Evolutionary conservation across 352 stramenopile genomes (phyloP).

Genomic region (Globisporangium paroecandrum): DNA sequence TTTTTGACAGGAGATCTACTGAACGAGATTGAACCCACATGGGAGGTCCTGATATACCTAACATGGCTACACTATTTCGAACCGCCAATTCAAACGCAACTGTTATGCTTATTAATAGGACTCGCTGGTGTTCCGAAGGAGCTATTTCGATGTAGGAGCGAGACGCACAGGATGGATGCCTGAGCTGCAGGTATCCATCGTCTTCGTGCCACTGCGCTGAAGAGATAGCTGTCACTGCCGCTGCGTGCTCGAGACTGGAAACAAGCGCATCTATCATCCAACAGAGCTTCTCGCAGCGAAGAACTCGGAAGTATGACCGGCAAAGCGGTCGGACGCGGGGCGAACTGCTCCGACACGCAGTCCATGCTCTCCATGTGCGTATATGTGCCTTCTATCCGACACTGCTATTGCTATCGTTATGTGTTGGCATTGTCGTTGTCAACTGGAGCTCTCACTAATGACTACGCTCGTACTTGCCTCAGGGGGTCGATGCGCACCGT

Average conservation of each 20-base stretch:
- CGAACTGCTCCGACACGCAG: conserved; percentile 32
- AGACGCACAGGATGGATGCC: not conserved
- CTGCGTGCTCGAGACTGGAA: not conserved
- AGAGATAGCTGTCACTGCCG: not conserved
- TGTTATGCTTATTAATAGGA: not conserved
- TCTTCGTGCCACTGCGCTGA: not conserved
- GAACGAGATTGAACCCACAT: not conserved
- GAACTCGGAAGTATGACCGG: conserved; percentile 27
- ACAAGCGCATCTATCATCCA: not conserved
- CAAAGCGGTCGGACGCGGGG: conserved; percentile 25
- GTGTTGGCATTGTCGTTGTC: not conserved
- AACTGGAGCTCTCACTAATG: not conserved
- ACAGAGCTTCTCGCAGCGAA: not conserved
- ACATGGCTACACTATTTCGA: conserved; percentile 10
- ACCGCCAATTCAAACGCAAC: not conserved
- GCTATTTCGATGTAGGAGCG: not conserved
- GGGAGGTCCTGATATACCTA: no score
- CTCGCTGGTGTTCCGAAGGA: not conserved
- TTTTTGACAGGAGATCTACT: not conserved
- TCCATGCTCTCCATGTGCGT: conserved; percentile 42
- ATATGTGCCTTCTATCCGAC: not conserved
- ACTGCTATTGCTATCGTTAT: not conserved
- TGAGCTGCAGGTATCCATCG: not conserved
- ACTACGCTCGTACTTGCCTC: not conserved
- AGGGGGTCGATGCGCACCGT: conserved; percentile 53